Evolutionary conservation across 2,329 filamentous ascomycete genomes (phyloP).

Genomic region (Alternaria rosae): DNA sequence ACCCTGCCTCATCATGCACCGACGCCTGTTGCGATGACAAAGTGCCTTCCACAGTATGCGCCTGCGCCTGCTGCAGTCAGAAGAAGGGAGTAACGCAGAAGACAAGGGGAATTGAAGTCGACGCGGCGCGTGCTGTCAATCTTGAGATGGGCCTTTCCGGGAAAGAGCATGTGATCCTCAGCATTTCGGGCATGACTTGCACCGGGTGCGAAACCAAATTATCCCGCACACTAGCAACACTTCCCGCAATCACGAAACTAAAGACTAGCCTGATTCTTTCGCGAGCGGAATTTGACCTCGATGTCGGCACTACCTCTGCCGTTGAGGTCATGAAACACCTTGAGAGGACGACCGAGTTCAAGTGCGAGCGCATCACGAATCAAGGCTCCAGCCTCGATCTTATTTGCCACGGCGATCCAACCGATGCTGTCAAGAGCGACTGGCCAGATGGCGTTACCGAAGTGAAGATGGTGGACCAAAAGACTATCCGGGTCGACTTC

Average conservation of each 20-base stretch:
- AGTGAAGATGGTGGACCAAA: slow-evolving; percentile 20
- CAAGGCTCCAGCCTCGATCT: slow-evolving; percentile 34
- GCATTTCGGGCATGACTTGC: slow-evolving; percentile 75
- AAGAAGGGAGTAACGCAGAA: too few relatives aligned
- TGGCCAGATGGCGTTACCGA: slow-evolving; percentile 36
- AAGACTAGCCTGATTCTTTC: slow-evolving; percentile 70
- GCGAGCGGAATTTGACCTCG: slow-evolving; percentile 70
- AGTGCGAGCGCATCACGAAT: slow-evolving; percentile 53
- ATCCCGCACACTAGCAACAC: slow-evolving; percentile 56
- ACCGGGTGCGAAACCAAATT: slow-evolving; percentile 75
- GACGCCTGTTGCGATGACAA: too few relatives aligned
- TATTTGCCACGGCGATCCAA: slow-evolving; percentile 16
- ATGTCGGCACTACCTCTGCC: slow-evolving; percentile 37
- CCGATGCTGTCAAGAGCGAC: slow-evolving; percentile 15
- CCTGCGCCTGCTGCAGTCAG: too few relatives aligned
- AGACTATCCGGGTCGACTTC: slow-evolving; percentile 53
- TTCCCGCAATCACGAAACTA: slow-evolving; percentile 61
- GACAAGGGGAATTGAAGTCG: too few relatives aligned
- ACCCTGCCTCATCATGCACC: too few relatives aligned
- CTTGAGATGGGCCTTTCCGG: slow-evolving; percentile 28
- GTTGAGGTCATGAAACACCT: slow-evolving; percentile 60
- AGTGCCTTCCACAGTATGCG: too few relatives aligned
- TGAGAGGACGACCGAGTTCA: slow-evolving; percentile 68
- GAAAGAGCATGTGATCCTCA: slow-evolving; percentile 66
- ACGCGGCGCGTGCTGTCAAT: too few relatives aligned